Evolutionary conservation across 2,329 filamentous ascomycete genomes (phyloP).

Genomic region (Colletotrichum siamense): DNA sequence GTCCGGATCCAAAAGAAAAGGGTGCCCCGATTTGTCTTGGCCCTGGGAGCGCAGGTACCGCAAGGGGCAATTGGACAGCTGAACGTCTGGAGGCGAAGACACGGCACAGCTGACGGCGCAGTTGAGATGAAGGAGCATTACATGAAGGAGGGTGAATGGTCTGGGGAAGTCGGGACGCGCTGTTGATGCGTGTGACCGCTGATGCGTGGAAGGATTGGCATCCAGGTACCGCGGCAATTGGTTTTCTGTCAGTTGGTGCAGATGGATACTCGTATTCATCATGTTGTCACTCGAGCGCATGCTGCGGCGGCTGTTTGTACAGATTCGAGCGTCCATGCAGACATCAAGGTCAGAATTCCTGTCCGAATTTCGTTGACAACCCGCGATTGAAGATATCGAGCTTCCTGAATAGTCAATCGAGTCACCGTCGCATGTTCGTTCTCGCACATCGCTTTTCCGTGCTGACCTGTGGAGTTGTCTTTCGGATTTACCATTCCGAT

Average conservation of each 20-base stretch:
- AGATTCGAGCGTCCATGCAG: neutral
- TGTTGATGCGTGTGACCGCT: neutral
- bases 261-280: neutral
- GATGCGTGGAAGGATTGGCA: neutral
- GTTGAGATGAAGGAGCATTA: neutral
- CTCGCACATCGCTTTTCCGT: constrained; percentile 5
- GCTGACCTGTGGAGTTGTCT: neutral
- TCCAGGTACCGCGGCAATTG: neutral
- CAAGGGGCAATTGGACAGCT: neutral
- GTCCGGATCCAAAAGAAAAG: neutral
- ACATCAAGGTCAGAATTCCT: neutral
- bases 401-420: constrained; percentile 1
- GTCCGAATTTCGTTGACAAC: neutral
- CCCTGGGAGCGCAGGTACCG: neutral
- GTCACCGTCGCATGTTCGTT: neutral
- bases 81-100: neutral
- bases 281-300: neutral
- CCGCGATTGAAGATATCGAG: neutral
- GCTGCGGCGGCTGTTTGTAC: neutral
- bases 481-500: neutral
- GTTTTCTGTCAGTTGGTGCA: neutral
- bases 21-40: neutral
- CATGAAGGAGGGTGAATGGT: neutral
- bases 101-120: neutral
- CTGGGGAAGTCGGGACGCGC: neutral